Evolutionary conservation across 1,284 basidiomycete species (phyloP).

Genomic region (Peniophora sp.): DNA sequence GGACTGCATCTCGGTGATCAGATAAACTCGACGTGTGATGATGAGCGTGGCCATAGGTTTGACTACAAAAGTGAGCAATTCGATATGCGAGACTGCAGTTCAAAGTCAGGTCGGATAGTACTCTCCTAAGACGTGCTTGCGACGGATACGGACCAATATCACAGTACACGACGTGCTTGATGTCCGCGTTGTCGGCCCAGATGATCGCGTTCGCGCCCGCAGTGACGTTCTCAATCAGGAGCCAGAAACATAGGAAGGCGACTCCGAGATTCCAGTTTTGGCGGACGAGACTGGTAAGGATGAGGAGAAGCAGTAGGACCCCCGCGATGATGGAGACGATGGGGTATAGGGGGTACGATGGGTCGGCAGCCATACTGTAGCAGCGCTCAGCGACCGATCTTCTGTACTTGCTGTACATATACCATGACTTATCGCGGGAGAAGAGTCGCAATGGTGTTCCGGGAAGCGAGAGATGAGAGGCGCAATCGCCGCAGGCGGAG

Average conservation of each 20-base stretch:
- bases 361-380: too few species aligned
- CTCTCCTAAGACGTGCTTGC: not conserved
- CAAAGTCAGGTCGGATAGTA: not conserved
- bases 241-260: not conserved
- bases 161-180: not conserved
- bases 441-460: too few species aligned
- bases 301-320: not conserved
- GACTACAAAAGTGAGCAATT: not conserved
- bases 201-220: not conserved
- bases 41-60: not conserved
- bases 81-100: not conserved
- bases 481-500: too few species aligned
- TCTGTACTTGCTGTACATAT: too few species aligned
- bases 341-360: not conserved
- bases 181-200: not conserved
- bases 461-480: too few species aligned
- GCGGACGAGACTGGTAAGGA: not conserved
- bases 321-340: not conserved
- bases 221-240: not conserved
- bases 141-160: not conserved
- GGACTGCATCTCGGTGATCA: not conserved
- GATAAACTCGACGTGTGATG: not conserved
- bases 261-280: not conserved
- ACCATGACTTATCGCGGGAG: too few species aligned
- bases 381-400: too few species aligned